phyloP scores from a whole-genome alignment of 352 stramenopile genomes.

The Pythium oligandrum region DNA sequence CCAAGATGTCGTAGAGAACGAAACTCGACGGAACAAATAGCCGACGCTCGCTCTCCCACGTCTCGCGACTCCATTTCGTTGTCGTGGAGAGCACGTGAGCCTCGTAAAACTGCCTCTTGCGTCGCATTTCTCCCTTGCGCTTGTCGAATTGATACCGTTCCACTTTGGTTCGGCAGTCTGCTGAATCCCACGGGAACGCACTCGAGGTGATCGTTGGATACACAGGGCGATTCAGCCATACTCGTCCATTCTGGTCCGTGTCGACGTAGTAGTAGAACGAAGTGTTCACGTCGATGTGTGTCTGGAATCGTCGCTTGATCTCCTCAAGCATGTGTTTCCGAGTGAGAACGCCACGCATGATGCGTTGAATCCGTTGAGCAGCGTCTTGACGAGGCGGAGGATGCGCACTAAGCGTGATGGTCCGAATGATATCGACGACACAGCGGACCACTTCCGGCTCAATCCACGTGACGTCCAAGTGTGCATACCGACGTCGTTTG shows the following conservation, averaged over 20 bases:
- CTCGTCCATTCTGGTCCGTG: slow-evolving; percentile 16
- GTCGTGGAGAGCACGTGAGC: too few species aligned
- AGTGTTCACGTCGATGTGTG: slow-evolving; percentile 37
- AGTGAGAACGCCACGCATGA: slow-evolving; percentile 35
- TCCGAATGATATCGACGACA: slow-evolving; percentile 36
- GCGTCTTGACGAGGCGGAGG: slow-evolving; percentile 39
- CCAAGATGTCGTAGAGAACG: slow-evolving; percentile 34
- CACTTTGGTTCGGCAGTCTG: slow-evolving; percentile 38
- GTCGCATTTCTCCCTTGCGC: slow-evolving; percentile 24
- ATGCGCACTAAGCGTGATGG: slow-evolving; percentile 19
- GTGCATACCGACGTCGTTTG: slow-evolving; percentile 39
- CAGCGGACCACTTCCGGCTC: slow-evolving; percentile 57
- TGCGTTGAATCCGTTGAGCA: slow-evolving; percentile 51
- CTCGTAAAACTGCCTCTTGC: slow-evolving; percentile 31
- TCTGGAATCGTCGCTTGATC: slow-evolving; percentile 33
- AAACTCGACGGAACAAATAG: slow-evolving; percentile 34
- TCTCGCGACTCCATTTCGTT: too few species aligned
- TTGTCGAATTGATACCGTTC: slow-evolving; percentile 42
- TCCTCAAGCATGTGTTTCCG: slow-evolving; percentile 26
- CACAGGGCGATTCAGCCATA: slow-evolving; percentile 42
- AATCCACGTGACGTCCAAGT: slow-evolving; percentile 60
- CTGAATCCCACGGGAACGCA: slow-evolving; percentile 32
- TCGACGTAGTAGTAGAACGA: slow-evolving; percentile 62
- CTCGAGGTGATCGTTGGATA: slow-evolving; percentile 28
- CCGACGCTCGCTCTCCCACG: too few species aligned